phyloP scores from a whole-genome alignment of 129 eudicot genomes.

The Rutidosis leptorrhynchoides region DNA sequence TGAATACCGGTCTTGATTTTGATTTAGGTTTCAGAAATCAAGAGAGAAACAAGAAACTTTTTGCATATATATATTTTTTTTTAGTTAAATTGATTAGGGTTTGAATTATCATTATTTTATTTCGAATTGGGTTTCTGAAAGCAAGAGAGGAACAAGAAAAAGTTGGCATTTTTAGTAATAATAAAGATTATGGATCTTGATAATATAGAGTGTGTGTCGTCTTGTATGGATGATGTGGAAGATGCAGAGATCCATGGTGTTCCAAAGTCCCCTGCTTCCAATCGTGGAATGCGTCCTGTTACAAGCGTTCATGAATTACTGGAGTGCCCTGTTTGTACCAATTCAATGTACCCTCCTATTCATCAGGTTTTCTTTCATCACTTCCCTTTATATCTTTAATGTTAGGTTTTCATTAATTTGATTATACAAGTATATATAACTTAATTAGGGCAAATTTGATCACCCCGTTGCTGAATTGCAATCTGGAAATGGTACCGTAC shows the following conservation, averaged over 20 bases:
- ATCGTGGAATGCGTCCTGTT: constrained; percentile 43
- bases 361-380: constrained; percentile 50
- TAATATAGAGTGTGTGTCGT: constrained; percentile 53
- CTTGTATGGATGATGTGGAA: constrained; percentile 45
- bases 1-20: constrained; percentile 4
- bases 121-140: constrained; percentile 11
- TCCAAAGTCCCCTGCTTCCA: constrained; percentile 25
- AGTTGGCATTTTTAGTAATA: not conserved
- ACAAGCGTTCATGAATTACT: constrained; percentile 70
- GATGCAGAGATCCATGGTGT: constrained; percentile 54
- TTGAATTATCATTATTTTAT: constrained; percentile 1
- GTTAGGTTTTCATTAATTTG: not conserved
- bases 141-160: constrained; percentile 9
- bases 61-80: no score
- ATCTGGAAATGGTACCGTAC: not conserved
- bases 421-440: constrained; percentile 2
- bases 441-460: constrained; percentile 5
- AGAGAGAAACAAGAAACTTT: constrained; percentile 3
- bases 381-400: not conserved
- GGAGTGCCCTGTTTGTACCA: constrained; percentile 82
- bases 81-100: no score
- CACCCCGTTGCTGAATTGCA: not conserved
- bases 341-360: constrained; percentile 77
- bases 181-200: constrained; percentile 39
- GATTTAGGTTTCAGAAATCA: constrained; percentile 16